Base-by-base conservation (phyloP, 495 filamentous ascomycete genomes). In the Penicillium maclennaniae region DNA sequence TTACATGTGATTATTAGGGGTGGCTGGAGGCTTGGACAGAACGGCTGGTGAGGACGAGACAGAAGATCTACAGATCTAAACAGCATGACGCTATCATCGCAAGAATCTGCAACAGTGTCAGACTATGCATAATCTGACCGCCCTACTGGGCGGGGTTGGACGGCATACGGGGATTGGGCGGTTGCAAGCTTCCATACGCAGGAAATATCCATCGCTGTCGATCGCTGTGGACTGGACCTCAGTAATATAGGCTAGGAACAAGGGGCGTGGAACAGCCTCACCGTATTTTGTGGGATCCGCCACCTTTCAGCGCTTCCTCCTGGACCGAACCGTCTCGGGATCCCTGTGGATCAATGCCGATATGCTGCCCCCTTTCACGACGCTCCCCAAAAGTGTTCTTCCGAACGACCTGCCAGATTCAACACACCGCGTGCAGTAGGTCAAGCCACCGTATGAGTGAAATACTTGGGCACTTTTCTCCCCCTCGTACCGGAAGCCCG, bases 211-310 rank as follows among this genome's bases (percentile, higher is more conserved):
- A 26, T n/a, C 20, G 14, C 45, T 47, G 45, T 6, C 31, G 31
- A 47, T 47, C 45, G 14, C 27, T 20, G 45, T 47, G 45, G 45
- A 38, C 9, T 36, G 40, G 53, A 47, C 42, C 36, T 53, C 45
- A 43, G 42, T 19, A 39, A 21, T 31, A 7, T 12, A 31, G 10
- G 9, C 27, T 31, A 31, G 3, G 38, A 26, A 46, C 36, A 37
- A 17, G 27, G 39, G 43, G 49, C 46, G 34, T 42, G 47, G 50
- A 60, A 51, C 49, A 52, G 56, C 51, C 56, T 66, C 62, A 66
- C 62, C 62, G 62, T 66, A 66, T 31, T 58, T 63, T 61, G 56
- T 42, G 49, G 51, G 43, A 54, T 38, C 31, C 20, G 54, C 49
- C 45, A 42, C 54, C 54, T 43, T 20, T 43, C 38, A 19, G 38